phyloP scores from a whole-genome alignment of 768 basidiomycete species.

The Boletales sp. region DNA sequence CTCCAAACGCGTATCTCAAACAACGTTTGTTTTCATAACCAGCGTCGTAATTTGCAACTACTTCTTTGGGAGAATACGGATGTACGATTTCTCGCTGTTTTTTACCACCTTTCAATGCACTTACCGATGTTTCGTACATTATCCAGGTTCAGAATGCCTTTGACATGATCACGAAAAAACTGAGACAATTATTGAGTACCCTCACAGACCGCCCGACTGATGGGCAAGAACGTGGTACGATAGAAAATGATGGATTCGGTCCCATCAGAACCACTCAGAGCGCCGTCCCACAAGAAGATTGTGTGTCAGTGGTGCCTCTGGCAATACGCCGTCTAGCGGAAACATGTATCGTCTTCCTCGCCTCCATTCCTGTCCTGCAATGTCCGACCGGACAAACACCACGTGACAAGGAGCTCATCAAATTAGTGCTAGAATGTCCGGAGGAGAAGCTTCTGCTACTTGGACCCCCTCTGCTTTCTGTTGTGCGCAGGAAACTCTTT shows the following conservation, averaged over 20 bases:
- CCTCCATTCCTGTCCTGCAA: constrained; percentile 61
- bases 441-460: constrained; percentile 57
- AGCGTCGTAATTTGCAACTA: constrained; percentile 45
- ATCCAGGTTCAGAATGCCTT: constrained; percentile 54
- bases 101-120: neutral
- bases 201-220: constrained; percentile 22
- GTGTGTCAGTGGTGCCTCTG: constrained; percentile 23
- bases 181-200: constrained; percentile 43
- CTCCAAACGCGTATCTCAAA: constrained; percentile 22
- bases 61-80: constrained; percentile 67
- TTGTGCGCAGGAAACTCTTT: constrained; percentile 53
- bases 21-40: constrained; percentile 8
- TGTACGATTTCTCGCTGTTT: constrained; percentile 43
- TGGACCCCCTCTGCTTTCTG: constrained; percentile 52
- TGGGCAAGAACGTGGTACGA: constrained; percentile 26
- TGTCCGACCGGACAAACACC: constrained; percentile 55
- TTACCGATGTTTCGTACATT: neutral
- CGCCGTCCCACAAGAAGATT: constrained; percentile 28
- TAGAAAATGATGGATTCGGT: constrained; percentile 57
- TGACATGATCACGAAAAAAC: constrained; percentile 19
- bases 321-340: constrained; percentile 39
- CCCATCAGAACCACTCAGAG: constrained; percentile 42
- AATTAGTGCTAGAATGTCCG: constrained; percentile 47
- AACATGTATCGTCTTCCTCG: constrained; percentile 57
- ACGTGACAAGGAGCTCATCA: constrained; percentile 57